Percentiles rank a stretch among this genome's conserved stretches.
These are phyloP conservation scores for Quercus parvula DNA, from an alignment of 306 rosid genomes.

Conservation along the genomic window DNA sequence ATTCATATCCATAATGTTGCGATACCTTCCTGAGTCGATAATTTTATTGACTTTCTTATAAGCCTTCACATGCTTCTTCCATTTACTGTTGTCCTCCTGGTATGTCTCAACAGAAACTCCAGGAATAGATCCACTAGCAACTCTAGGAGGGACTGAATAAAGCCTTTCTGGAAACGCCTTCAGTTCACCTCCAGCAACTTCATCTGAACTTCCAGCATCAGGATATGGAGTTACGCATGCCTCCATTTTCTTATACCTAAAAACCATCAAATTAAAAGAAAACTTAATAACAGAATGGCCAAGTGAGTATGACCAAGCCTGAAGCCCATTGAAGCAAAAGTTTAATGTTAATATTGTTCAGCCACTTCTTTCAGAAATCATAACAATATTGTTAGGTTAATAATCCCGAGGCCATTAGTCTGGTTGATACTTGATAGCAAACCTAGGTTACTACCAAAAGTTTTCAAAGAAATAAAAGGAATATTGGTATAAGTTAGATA, in stretches of 20 bases:
- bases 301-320: neutral
- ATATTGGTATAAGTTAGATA: neutral
- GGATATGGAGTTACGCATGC: conserved; percentile 64
- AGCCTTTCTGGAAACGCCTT: conserved; percentile 81
- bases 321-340: neutral
- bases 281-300: conserved; percentile 9
- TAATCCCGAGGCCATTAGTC: neutral
- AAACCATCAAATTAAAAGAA: conserved; percentile 27
- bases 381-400: neutral
- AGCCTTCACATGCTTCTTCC: conserved; percentile 88
- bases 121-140: conserved; percentile 74
- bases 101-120: conserved; percentile 63
- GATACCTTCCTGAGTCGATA: conserved; percentile 85
- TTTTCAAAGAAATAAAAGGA: neutral
- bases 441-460: neutral
- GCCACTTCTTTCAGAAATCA: neutral
- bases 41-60: conserved; percentile 72
- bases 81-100: conserved; percentile 60
- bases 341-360: neutral
- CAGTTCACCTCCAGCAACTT: conserved; percentile 46
- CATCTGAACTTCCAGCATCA: conserved; percentile 25
- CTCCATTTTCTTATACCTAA: conserved; percentile 94
- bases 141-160: conserved; percentile 75
- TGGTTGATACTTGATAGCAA: neutral
- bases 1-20: conserved; percentile 95